These are phyloP conservation scores for Ampelomyces quisqualis DNA, from an alignment of 2,329 filamentous ascomycete genomes.

Conservation along the genomic window DNA sequence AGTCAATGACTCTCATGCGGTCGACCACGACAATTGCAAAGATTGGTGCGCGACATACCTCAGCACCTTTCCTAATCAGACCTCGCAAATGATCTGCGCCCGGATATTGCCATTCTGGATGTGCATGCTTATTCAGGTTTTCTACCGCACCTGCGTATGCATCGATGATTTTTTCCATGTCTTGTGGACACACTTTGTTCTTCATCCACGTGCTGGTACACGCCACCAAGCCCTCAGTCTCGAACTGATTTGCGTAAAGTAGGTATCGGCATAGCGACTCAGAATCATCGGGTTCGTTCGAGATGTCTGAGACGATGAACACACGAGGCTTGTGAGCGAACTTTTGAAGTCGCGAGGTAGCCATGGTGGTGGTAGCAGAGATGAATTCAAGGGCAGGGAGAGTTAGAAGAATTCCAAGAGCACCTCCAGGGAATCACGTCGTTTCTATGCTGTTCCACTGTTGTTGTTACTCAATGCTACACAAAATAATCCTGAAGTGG, in stretches of 20 bases:
- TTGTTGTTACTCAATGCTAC: conserved; percentile 19
- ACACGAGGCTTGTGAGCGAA: conserved; percentile 42
- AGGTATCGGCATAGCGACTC: conserved; percentile 44
- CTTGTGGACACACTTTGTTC: conserved; percentile 35
- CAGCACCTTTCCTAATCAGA: conserved; percentile 34
- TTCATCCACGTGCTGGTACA: conserved; percentile 46
- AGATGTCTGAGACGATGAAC: conserved; percentile 45
- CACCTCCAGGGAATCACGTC: not conserved
- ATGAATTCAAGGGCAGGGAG: not conserved
- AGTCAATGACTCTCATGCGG: too few relatives aligned
- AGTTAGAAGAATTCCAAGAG: not conserved
- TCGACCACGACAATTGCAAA: not conserved
- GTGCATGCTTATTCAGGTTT: conserved; percentile 54
- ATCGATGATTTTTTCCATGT: conserved; percentile 41
- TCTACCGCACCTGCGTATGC: conserved; percentile 40
- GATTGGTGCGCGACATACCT: conserved; percentile 19
- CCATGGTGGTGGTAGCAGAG: conserved; percentile 16
- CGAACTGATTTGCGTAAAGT: conserved; percentile 43
- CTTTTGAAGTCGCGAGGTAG: conserved; percentile 28
- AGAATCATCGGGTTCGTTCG: conserved; percentile 45
- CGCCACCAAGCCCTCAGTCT: conserved; percentile 44
- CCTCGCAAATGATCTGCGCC: conserved; percentile 26
- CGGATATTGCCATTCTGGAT: conserved; percentile 38
- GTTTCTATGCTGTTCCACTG: conserved; percentile 12
- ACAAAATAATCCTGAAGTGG: conserved; percentile 20